These are phyloP conservation scores for Chrysophaeum taylorii DNA, from an alignment of 352 stramenopile genomes.

Conservation along the genomic window DNA sequence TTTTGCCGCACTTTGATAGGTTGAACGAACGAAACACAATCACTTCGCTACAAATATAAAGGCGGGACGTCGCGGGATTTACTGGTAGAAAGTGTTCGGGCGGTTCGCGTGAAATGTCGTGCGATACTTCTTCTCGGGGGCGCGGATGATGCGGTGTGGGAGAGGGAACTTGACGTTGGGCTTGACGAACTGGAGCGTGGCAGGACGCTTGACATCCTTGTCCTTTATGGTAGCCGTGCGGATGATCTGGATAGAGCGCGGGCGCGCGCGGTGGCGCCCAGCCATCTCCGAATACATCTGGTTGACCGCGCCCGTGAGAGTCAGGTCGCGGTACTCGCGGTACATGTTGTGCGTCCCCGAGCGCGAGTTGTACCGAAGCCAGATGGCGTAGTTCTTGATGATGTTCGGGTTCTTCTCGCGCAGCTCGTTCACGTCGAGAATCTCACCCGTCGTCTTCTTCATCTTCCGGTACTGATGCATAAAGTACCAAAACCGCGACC, in stretches of 20 bases:
- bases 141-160: constrained; percentile 73
- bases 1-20: no score
- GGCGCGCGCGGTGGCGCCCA: constrained; percentile 86
- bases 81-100: constrained; percentile 3
- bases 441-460: constrained; percentile 99
- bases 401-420: constrained; percentile 93
- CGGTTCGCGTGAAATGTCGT: neutral
- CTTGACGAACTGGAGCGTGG: constrained; percentile 93
- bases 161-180: constrained; percentile 95
- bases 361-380: constrained; percentile 98
- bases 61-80: no score
- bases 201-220: constrained; percentile 88
- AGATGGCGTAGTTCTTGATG: constrained; percentile 99
- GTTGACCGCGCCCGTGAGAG: constrained; percentile 89
- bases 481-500: constrained; percentile 99
- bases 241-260: constrained; percentile 99
- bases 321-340: constrained; percentile 98
- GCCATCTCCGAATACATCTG: constrained; percentile 98
- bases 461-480: constrained; percentile 99
- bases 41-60: no score
- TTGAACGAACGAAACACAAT: no score
- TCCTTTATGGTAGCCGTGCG: constrained; percentile 81
- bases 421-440: constrained; percentile 96
- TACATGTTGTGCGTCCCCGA: constrained; percentile 99
- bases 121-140: neutral